Percentiles rank a stretch among this genome's conserved stretches.
These are phyloP conservation scores for Colletotrichum liriopes DNA, from an alignment of 2,329 filamentous ascomycete genomes.

Conservation along the genomic window DNA sequence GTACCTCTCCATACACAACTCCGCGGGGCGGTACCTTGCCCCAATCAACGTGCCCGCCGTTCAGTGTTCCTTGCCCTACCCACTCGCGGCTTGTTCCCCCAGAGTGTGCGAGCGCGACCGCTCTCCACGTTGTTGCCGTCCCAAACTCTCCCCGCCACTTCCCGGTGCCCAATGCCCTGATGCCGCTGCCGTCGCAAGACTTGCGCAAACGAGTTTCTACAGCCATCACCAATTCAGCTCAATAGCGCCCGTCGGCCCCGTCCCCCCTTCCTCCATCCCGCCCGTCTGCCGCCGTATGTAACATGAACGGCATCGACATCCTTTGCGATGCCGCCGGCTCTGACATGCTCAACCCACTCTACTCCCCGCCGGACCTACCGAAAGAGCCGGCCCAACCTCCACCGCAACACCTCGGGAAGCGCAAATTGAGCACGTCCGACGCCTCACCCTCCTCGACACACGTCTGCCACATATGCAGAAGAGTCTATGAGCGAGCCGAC, in stretches of 20 bases:
- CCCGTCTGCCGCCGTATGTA: conserved; percentile 5
- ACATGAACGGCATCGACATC: conserved; percentile 39
- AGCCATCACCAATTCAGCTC: conserved; percentile 24
- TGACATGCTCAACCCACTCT: conserved; percentile 38
- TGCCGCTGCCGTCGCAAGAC: conserved; percentile 22
- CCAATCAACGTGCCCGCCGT: not conserved
- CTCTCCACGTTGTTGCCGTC: conserved; percentile 12
- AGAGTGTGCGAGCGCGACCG: conserved; percentile 6
- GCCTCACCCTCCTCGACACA: conserved; percentile 31
- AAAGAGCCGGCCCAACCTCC: conserved; percentile 31
- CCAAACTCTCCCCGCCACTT: conserved; percentile 34
- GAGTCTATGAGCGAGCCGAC: conserved; percentile 39
- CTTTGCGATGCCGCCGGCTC: conserved; percentile 41
- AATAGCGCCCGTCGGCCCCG: conserved; percentile 9
- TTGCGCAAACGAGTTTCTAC: conserved; percentile 21
- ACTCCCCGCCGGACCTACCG: conserved; percentile 26
- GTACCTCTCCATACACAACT: not conserved
- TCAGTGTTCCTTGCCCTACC: conserved; percentile 15
- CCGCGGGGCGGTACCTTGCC: not conserved
- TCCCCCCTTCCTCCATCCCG: not conserved
- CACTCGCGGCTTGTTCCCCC: conserved; percentile 12
- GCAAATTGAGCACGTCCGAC: conserved; percentile 35
- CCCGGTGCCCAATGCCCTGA: conserved; percentile 33
- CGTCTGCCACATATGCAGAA: conserved; percentile 38
- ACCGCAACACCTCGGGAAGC: conserved; percentile 30